phyloP scores from a whole-genome alignment of 2,329 filamentous ascomycete species.

The Cladophialophora bantiana region DNA sequence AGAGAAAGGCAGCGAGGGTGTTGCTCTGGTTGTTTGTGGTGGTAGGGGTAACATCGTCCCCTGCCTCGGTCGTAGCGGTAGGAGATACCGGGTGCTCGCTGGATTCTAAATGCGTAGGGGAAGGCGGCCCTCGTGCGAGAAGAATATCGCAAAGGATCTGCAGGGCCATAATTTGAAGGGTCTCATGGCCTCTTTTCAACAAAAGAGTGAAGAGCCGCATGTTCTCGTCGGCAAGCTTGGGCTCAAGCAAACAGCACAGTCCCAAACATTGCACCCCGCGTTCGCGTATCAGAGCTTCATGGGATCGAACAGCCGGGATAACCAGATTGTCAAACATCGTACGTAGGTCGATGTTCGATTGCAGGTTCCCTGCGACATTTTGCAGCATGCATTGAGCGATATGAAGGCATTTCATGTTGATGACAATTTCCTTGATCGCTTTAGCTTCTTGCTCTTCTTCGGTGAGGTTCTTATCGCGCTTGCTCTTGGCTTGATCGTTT shows the following conservation, averaged over 20 bases:
- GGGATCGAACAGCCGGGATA: constrained; percentile 90
- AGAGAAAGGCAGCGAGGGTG: constrained; percentile 62
- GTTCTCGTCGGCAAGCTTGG: constrained; percentile 89
- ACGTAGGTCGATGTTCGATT: constrained; percentile 88
- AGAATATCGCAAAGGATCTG: constrained; percentile 94
- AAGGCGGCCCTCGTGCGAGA: constrained; percentile 68
- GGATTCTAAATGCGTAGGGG: constrained; percentile 56
- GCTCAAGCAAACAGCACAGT: constrained; percentile 88
- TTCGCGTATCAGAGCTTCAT: constrained; percentile 91
- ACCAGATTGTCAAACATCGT: constrained; percentile 98
- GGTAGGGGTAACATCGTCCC: constrained; percentile 41
- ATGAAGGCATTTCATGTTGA: constrained; percentile 98
- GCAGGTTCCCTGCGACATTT: constrained; percentile 85
- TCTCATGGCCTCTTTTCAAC: constrained; percentile 89
- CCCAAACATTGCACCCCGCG: constrained; percentile 88
- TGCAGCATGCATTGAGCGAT: constrained; percentile 98
- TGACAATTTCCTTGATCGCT: constrained; percentile 87
- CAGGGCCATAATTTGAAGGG: constrained; percentile 85
- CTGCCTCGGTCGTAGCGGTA: constrained; percentile 10
- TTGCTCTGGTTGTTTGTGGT: constrained; percentile 9
- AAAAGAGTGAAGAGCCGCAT: constrained; percentile 93
- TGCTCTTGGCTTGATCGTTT: constrained; percentile 43
- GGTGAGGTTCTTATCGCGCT: constrained; percentile 26
- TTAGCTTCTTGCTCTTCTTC: constrained; percentile 64
- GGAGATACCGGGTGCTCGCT: background rate